Evolutionary conservation across 2,329 filamentous ascomycete genomes (phyloP).

Genomic region (Pseudopithomyces maydicus): DNA sequence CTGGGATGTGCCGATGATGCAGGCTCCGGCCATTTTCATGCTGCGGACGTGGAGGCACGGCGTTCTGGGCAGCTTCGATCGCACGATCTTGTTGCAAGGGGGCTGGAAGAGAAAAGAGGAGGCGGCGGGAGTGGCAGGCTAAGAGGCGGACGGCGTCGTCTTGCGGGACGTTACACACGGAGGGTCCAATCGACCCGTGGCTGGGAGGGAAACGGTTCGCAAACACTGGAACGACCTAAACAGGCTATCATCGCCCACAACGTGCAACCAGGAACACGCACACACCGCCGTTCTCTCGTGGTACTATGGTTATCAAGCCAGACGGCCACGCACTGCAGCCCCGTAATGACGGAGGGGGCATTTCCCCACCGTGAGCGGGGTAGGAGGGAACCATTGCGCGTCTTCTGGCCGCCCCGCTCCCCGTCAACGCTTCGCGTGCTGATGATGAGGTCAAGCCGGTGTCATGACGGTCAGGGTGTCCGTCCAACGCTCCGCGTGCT

Average conservation of each 20-base stretch:
- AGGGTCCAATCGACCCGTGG: not conserved
- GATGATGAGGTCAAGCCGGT: not conserved
- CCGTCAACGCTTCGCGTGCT: not conserved
- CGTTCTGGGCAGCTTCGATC: not conserved
- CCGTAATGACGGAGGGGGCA: not conserved
- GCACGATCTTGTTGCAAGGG: not conserved
- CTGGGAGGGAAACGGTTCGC: not conserved
- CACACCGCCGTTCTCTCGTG: not conserved
- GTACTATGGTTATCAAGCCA: not conserved
- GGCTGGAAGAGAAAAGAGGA: not conserved
- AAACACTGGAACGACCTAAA: not conserved
- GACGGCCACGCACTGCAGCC: not conserved
- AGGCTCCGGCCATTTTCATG: not conserved
- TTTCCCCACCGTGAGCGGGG: not conserved
- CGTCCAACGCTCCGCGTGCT: not conserved
- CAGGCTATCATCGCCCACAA: not conserved
- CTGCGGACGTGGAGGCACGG: not conserved
- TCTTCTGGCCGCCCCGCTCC: not conserved
- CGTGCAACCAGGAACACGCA: not conserved
- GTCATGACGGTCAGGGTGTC: not conserved
- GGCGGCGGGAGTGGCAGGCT: not conserved
- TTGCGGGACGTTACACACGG: constrained; percentile 3
- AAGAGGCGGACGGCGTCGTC: not conserved
- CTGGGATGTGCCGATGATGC: not conserved
- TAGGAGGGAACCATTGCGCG: not conserved